A percentile compares a stretch with the other conserved stretches of the same genome.
phyloP scores from a whole-genome alignment of 768 basidiomycete genomes.

The Myochromella boudieri region DNA sequence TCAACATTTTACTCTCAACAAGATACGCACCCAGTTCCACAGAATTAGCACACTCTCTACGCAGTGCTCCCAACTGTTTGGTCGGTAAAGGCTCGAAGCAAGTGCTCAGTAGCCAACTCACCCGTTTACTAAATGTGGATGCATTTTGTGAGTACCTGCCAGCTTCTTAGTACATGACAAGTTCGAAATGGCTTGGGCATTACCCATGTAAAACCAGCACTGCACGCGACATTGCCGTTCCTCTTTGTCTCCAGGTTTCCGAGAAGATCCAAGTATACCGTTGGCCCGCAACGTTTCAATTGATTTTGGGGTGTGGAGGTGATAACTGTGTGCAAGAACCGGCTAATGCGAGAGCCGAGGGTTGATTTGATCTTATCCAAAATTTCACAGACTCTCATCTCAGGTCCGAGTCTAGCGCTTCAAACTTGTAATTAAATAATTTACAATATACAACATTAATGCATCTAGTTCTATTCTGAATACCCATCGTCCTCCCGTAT shows the following conservation, averaged over 20 bases:
- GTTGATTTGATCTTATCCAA: too few species aligned
- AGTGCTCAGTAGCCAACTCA: conserved; percentile 31
- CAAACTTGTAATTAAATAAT: too few species aligned
- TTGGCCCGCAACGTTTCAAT: conserved; percentile 5
- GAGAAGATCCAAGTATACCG: not conserved
- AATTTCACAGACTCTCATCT: too few species aligned
- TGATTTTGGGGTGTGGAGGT: too few species aligned
- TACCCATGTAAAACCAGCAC: conserved; percentile 46
- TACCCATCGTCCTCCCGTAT: conserved; percentile 60
- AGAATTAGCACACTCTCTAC: conserved; percentile 65
- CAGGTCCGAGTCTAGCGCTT: too few species aligned
- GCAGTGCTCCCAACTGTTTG: conserved; percentile 65
- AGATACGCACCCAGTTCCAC: conserved; percentile 64
- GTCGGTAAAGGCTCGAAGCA: not conserved
- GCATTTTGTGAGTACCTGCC: conserved; percentile 73
- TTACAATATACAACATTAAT: not conserved
- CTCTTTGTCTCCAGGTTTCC: too few species aligned
- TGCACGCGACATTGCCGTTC: conserved; percentile 25
- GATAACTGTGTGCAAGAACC: too few species aligned
- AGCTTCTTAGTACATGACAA: not conserved
- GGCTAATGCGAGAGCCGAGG: conserved; percentile 5
- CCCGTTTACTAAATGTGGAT: conserved; percentile 68
- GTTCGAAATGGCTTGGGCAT: conserved; percentile 3
- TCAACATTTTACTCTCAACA: too few species aligned
- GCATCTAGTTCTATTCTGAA: conserved; percentile 49